Evolutionary conservation across 164 flowering plant genomes (phyloP).

Genomic region (Macadamia tetraphylla): DNA sequence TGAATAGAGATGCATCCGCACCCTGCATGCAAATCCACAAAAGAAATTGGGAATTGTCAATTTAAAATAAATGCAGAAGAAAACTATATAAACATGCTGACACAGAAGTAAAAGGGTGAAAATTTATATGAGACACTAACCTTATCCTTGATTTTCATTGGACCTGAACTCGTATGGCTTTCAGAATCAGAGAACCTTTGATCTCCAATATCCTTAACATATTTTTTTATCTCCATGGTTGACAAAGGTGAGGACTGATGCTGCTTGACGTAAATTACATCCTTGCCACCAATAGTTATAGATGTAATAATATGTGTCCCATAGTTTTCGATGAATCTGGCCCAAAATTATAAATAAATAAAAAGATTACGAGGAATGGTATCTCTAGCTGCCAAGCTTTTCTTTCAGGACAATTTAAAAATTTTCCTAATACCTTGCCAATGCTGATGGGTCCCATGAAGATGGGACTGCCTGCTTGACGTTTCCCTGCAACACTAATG

Average conservation of each 20-base stretch:
- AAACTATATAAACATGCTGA: not conserved
- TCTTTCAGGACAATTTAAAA: not conserved
- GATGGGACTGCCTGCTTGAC: constrained; percentile 59
- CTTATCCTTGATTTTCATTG: constrained; percentile 59
- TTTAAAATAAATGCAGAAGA: not conserved
- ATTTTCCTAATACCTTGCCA: constrained; percentile 52
- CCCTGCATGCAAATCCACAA: constrained; percentile 40
- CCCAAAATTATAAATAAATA: constrained; percentile 8
- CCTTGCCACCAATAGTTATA: constrained; percentile 82
- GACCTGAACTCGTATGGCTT: constrained; percentile 46
- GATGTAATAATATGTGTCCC: constrained; percentile 84
- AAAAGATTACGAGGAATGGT: not conserved
- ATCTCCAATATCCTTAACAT: constrained; percentile 65
- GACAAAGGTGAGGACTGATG: constrained; percentile 63
- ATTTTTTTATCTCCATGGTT: constrained; percentile 58
- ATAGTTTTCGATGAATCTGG: constrained; percentile 78
- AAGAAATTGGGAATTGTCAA: not conserved
- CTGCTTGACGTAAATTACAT: constrained; percentile 72
- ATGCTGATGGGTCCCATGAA: constrained; percentile 71
- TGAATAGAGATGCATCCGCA: constrained; percentile 47
- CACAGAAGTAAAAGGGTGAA: not conserved
- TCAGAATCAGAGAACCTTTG: constrained; percentile 58
- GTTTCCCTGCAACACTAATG: constrained; percentile 43
- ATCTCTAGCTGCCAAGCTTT: not conserved
- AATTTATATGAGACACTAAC: constrained; percentile 35